These are phyloP conservation scores for Cadophora sp. DNA, from an alignment of 2,329 filamentous ascomycete species.

Conservation along the genomic window DNA sequence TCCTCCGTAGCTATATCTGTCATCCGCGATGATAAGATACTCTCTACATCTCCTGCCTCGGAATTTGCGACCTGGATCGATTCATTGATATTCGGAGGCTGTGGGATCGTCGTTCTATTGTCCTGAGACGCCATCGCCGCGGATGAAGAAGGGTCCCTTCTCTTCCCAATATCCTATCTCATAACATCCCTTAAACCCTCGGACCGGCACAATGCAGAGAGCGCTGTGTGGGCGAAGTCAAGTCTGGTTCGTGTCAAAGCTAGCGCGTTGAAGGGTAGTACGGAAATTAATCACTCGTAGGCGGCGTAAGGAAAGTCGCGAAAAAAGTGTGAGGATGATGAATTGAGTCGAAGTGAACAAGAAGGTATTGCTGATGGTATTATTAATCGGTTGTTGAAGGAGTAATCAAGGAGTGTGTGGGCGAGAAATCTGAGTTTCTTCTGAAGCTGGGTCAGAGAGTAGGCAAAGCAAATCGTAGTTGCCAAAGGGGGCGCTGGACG, in stretches of 20 bases:
- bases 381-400: constrained; percentile 16
- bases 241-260: constrained; percentile 23
- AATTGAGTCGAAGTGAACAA: neutral
- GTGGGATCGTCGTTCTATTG: constrained; percentile 30
- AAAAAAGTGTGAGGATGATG: constrained; percentile 14
- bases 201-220: constrained; percentile 20
- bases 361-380: constrained; percentile 11
- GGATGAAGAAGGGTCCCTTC: constrained; percentile 24
- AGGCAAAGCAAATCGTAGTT: constrained; percentile 13
- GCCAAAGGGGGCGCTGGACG: neutral
- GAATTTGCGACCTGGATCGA: constrained; percentile 29
- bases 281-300: constrained; percentile 28
- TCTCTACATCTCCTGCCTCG: constrained; percentile 49
- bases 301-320: constrained; percentile 4
- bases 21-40: constrained; percentile 60
- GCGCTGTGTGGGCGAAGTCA: constrained; percentile 14
- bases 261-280: constrained; percentile 26
- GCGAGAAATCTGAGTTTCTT: neutral
- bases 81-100: constrained; percentile 33
- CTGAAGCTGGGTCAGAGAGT: neutral
- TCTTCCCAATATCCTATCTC: constrained; percentile 23
- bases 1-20: constrained; percentile 62
- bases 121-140: constrained; percentile 38
- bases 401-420: constrained; percentile 16
- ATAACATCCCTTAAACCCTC: constrained; percentile 35